Evolutionary conservation across 495 filamentous ascomycete genomes (phyloP).

Genomic region (Talaromyces proteolyticus): DNA sequence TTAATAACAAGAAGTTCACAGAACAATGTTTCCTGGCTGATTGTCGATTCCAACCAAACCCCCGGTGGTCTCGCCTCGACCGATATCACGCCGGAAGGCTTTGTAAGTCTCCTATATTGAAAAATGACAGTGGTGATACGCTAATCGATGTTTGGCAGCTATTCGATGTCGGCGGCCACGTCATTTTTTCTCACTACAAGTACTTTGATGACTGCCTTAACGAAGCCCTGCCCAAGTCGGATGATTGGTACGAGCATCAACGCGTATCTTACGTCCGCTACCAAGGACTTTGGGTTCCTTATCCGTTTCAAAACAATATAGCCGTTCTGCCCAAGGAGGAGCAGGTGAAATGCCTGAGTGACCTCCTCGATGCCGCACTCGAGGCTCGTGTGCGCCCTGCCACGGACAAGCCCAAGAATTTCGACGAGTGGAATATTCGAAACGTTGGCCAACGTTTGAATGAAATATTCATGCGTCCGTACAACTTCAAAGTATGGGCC

Average conservation of each 20-base stretch:
- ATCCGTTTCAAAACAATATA: slow-evolving; percentile 99
- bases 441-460: slow-evolving; percentile 87
- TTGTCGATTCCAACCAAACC: slow-evolving; percentile 86
- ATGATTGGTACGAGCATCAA: slow-evolving; percentile 96
- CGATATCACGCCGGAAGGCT: slow-evolving; percentile 91
- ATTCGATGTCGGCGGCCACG: slow-evolving; percentile 98
- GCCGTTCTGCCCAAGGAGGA: slow-evolving; percentile 97
- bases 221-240: slow-evolving; percentile 86
- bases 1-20: slow-evolving; percentile 27
- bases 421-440: slow-evolving; percentile 96
- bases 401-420: slow-evolving; percentile 86
- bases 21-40: slow-evolving; percentile 91
- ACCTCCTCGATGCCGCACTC: slow-evolving; percentile 91
- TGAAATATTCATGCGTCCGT: slow-evolving; percentile 96
- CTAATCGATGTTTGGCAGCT: slow-evolving; percentile 48
- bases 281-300: slow-evolving; percentile 93
- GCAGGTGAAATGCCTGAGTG: slow-evolving; percentile 89
- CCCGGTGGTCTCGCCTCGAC: slow-evolving; percentile 96
- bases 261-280: slow-evolving; percentile 98
- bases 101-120: slow-evolving; percentile 54
- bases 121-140: not conserved
- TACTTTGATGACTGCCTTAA: slow-evolving; percentile 99
- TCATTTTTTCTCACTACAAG: slow-evolving; percentile 99
- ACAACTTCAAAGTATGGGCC: slow-evolving; percentile 99
- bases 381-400: slow-evolving; percentile 63